These are phyloP conservation scores for Mortierella claussenii DNA, from an alignment of 192 early-diverging fungal species.

Conservation along the genomic window DNA sequence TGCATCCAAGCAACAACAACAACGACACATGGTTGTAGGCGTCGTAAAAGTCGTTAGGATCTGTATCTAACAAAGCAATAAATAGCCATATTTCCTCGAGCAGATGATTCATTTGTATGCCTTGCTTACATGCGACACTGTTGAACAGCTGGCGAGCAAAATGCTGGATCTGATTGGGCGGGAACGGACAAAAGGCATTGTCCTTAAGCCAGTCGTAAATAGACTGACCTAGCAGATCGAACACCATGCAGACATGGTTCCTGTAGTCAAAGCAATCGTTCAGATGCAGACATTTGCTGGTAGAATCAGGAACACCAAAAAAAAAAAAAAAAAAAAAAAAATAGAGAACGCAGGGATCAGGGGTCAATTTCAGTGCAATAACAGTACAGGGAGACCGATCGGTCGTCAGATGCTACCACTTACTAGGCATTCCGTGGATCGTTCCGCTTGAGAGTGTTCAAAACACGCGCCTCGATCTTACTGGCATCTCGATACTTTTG, in stretches of 20 bases:
- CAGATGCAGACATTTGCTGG: conserved; percentile 90
- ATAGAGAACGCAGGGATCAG: too few relatives aligned
- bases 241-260: conserved; percentile 98
- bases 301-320: background rate
- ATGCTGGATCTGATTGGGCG: conserved; percentile 82
- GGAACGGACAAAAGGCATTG: conserved; percentile 91
- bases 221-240: conserved; percentile 87
- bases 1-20: too few relatives aligned
- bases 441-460: conserved; percentile 78
- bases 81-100: too few relatives aligned
- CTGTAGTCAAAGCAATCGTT: conserved; percentile 85
- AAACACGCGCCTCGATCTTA: conserved; percentile 87
- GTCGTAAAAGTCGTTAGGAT: too few relatives aligned
- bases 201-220: conserved; percentile 98
- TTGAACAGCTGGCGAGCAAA: conserved; percentile 88
- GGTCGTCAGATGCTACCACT: conserved; percentile 14
- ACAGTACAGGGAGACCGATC: too few relatives aligned
- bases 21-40: too few relatives aligned
- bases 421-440: conserved; percentile 88
- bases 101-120: background rate
- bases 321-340: conserved; percentile 4
- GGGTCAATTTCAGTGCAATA: too few relatives aligned
- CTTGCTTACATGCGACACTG: conserved; percentile 79
- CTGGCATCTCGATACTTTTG: conserved; percentile 97
- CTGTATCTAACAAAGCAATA: too few relatives aligned